Conservation (phyloP, 116 monocot species). For the Dioscorea cayenensis region DNA sequence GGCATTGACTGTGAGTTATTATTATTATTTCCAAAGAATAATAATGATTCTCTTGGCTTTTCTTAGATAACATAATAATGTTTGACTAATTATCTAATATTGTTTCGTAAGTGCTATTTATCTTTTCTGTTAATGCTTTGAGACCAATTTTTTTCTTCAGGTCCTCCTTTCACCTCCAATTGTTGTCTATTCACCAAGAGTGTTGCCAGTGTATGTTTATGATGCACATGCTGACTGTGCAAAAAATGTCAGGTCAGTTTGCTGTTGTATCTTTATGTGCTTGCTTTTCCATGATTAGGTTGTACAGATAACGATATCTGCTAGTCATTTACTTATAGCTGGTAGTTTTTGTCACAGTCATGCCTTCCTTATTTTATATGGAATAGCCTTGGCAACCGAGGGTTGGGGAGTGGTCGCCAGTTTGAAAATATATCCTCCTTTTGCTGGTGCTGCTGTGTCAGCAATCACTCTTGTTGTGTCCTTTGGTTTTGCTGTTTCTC, state of each 20-base stretch:
- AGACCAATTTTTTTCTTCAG: conserved; percentile 30
- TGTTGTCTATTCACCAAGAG: conserved; percentile 98
- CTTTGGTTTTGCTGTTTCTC: conserved; percentile 98
- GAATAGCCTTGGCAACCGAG: conserved; percentile 88
- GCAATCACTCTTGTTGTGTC: conserved; percentile 93
- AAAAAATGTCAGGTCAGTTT: conserved; percentile 92
- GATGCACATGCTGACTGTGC: conserved; percentile 99
- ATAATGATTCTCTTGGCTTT: background rate
- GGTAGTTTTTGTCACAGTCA: conserved; percentile 35
- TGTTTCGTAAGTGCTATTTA: background rate
- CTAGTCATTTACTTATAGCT: background rate
- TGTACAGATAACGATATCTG: background rate
- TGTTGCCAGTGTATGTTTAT: conserved; percentile 97
- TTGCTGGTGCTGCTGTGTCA: conserved; percentile 96
- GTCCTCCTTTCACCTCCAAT: conserved; percentile 98
- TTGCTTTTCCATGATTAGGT: background rate
- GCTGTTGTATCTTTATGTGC: background rate
- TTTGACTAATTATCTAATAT: background rate
- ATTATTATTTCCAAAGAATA: conserved; percentile 1
- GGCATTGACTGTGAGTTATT: conserved; percentile 83
- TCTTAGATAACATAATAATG: background rate
- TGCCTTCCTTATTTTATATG: conserved; percentile 80
- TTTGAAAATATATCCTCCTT: conserved; percentile 88
- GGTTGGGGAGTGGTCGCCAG: conserved; percentile 98
- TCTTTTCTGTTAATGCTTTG: background rate